Conservation (phyloP, 306 rosid species). For the Ormosia semicastrata region DNA sequence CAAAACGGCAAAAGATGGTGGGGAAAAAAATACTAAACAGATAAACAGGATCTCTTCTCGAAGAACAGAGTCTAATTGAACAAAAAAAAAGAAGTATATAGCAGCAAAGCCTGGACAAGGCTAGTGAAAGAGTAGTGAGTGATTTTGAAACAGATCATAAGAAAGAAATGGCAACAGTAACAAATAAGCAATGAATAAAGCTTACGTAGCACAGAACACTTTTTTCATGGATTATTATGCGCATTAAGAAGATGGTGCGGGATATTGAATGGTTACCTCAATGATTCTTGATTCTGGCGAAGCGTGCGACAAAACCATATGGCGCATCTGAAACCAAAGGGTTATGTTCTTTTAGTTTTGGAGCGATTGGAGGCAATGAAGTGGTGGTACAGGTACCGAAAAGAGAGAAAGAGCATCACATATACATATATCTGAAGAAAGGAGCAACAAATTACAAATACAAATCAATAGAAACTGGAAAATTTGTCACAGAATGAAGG, state of each 20-base stretch:
- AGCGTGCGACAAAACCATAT: conserved; percentile 11
- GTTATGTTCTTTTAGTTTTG: background rate
- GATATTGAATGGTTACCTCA: background rate
- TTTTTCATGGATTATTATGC: background rate
- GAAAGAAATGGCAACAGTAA: background rate
- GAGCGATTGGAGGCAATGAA: background rate
- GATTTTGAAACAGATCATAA: background rate
- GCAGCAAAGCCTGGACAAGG: background rate
- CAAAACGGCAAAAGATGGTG: no score
- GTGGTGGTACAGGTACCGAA: background rate
- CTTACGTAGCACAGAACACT: conserved; percentile 7
- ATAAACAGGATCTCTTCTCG: no score
- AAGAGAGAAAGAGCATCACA: background rate
- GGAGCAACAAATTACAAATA: background rate
- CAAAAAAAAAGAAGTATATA: background rate
- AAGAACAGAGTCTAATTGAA: no score
- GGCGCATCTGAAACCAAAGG: conserved; percentile 23
- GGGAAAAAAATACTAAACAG: no score
- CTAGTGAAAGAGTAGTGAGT: background rate
- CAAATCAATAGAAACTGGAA: background rate
- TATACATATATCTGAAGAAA: background rate
- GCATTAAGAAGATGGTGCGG: background rate
- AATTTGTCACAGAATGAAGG: background rate
- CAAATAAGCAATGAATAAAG: background rate
- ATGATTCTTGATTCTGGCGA: conserved; percentile 8